These are phyloP conservation scores for Amanita muscaria DNA, from an alignment of 768 basidiomycete genomes.

Conservation along the genomic window DNA sequence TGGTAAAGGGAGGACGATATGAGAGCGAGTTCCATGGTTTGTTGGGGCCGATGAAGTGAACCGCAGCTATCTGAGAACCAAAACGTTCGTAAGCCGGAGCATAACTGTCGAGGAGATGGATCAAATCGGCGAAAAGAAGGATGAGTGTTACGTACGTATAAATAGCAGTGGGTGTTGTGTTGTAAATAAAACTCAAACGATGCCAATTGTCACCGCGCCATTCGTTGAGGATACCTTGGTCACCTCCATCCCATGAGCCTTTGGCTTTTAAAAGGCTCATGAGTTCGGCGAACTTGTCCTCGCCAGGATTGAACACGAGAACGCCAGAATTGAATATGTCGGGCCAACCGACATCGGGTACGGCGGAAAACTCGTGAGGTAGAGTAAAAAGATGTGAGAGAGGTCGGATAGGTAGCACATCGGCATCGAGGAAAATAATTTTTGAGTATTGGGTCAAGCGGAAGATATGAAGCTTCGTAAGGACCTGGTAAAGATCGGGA, in stretches of 20 bases:
- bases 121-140: slow-evolving; percentile 19
- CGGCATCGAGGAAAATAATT: slow-evolving; percentile 87
- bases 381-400: slow-evolving; percentile 87
- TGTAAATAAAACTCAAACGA: slow-evolving; percentile 93
- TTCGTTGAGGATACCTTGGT: slow-evolving; percentile 95
- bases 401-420: slow-evolving; percentile 81
- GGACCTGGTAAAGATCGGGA: slow-evolving; percentile 84
- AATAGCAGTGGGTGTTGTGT: slow-evolving; percentile 94
- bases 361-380: slow-evolving; percentile 81
- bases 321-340: slow-evolving; percentile 99
- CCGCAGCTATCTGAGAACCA: slow-evolving; percentile 74
- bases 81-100: slow-evolving; percentile 95
- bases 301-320: slow-evolving; percentile 74
- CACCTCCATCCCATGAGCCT: slow-evolving; percentile 97
- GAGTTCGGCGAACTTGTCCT: slow-evolving; percentile 76
- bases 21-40: slow-evolving; percentile 87
- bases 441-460: slow-evolving; percentile 82
- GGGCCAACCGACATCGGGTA: slow-evolving; percentile 97
- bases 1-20: slow-evolving; percentile 52
- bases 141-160: slow-evolving; percentile 67
- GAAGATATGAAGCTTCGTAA: slow-evolving; percentile 95
- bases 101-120: slow-evolving; percentile 46
- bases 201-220: slow-evolving; percentile 87
- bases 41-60: slow-evolving; percentile 93
- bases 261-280: slow-evolving; percentile 60